A percentile compares a stretch with the other conserved stretches of the same genome.
phyloP scores from a whole-genome alignment of 1,284 basidiomycete species.

The Inonotus hispidus region DNA sequence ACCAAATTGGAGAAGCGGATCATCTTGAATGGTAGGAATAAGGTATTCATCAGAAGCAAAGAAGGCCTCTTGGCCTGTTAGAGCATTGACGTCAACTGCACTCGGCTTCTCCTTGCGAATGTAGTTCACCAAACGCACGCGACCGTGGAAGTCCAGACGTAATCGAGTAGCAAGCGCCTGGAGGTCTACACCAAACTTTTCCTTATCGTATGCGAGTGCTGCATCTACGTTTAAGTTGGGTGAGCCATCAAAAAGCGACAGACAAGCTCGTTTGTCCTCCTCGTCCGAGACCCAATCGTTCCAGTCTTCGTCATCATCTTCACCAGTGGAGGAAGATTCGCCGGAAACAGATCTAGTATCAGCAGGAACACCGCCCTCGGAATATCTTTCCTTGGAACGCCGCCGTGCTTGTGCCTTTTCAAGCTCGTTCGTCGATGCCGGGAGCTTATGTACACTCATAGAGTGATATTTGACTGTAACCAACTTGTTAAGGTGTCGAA shows the following conservation, averaged over 20 bases:
- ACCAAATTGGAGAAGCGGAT: slow-evolving; percentile 74
- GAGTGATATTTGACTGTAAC: not conserved
- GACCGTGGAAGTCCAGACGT: slow-evolving; percentile 67
- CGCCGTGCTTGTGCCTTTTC: slow-evolving; percentile 11
- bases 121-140: slow-evolving; percentile 81
- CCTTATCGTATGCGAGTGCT: slow-evolving; percentile 62
- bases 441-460: slow-evolving; percentile 16
- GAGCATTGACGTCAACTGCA: slow-evolving; percentile 35
- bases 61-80: slow-evolving; percentile 57
- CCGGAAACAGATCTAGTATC: not conserved
- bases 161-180: slow-evolving; percentile 42
- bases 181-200: slow-evolving; percentile 60
- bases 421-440: slow-evolving; percentile 14
- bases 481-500: not conserved
- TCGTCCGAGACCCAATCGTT: slow-evolving; percentile 80
- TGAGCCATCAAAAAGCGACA: slow-evolving; percentile 78
- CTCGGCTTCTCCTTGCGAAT: slow-evolving; percentile 70
- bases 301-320: slow-evolving; percentile 65
- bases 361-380: slow-evolving; percentile 2
- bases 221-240: slow-evolving; percentile 54
- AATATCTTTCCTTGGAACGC: not conserved
- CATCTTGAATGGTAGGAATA: slow-evolving; percentile 74
- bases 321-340: slow-evolving; percentile 20
- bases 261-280: slow-evolving; percentile 45
- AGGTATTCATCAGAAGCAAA: slow-evolving; percentile 75